Conservation (phyloP, 2,329 filamentous ascomycete genomes). For the Exophiala dermatitidis region DNA sequence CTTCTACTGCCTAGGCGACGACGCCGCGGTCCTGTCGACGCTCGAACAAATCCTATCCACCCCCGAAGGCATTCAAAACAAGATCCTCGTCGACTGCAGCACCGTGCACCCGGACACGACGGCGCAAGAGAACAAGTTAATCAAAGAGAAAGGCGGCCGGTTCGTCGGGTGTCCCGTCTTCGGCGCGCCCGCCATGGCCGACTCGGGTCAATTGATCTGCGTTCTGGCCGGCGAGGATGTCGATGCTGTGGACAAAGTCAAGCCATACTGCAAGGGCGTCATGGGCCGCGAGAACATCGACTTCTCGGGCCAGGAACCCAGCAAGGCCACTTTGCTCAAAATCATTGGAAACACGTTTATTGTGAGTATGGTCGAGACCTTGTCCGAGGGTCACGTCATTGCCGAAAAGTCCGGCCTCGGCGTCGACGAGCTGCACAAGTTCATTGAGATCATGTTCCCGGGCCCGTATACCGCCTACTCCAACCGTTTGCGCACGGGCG, state of each 20-base stretch:
- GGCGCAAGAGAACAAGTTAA: constrained; percentile 53
- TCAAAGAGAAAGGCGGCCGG: constrained; percentile 55
- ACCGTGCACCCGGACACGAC: constrained; percentile 81
- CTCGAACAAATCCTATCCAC: constrained; percentile 51
- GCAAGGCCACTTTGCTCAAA: constrained; percentile 65
- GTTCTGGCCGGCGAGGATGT: constrained; percentile 60
- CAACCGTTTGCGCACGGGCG: constrained; percentile 64
- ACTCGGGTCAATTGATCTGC: constrained; percentile 62
- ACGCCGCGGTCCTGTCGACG: constrained; percentile 60
- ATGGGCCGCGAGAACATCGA: constrained; percentile 63
- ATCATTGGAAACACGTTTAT: constrained; percentile 83
- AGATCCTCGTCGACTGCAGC: constrained; percentile 80
- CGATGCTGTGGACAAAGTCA: constrained; percentile 54
- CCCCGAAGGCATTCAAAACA: constrained; percentile 50
- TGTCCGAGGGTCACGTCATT: constrained; percentile 69
- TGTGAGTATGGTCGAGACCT: constrained; percentile 69
- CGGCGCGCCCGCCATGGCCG: constrained; percentile 43
- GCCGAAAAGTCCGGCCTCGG: constrained; percentile 77
- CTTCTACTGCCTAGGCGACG: constrained; percentile 73
- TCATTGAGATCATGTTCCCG: constrained; percentile 66
- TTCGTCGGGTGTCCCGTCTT: constrained; percentile 65
- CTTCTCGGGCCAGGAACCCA: constrained; percentile 60
- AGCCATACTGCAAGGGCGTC: constrained; percentile 66
- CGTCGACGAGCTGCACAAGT: constrained; percentile 59
- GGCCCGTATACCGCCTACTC: constrained; percentile 70